Evolutionary conservation across 2,329 filamentous ascomycete genomes (phyloP), one percentile per base, ranked within the genome.

Genomic region (Aspergillus puulaauensis): DNA sequence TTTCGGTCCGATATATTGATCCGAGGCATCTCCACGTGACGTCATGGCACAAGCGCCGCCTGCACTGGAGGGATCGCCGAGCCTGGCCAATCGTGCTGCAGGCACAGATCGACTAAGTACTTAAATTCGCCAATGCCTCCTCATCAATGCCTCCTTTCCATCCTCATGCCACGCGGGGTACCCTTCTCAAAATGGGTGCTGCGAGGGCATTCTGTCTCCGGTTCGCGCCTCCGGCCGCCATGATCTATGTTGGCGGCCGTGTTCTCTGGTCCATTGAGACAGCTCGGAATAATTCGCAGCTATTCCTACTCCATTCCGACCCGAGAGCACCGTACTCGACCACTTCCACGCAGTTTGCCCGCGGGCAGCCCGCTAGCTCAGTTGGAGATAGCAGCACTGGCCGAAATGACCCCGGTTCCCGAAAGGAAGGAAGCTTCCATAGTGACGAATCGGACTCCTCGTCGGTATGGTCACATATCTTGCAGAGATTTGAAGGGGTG

Each of bases 391-490:
- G 24, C 43, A 50, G 57, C 23, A 49, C 52, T 21, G 37, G 35
- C 54, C 15, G 61, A 57, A 49, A 57, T 40, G 7, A 35, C 54
- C 3, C 43, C 21, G 35, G 39, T 41, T 45, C 45, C 9, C 56
- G 9, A n/a, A 45, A 27, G 6, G 53, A 44, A 9, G 53, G 53
- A 15, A 39, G 19, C 40, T 51, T 50, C n/a, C 46, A 51, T 19
- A 46, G 37, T 54, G 62, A 68, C 23, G 68, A 73, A 9, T 66
- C 71, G 44, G 68, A 54, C 40, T 50, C 51, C 27, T 49, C 67
- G 6, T 75, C 75, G 17, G 69, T 79, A 12, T 81, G 79, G 79
- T 66, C 71, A 4, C 71, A 79, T 19, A 81, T 91, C 52, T 82
- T 85, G 14, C 65, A 72, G 3, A 78, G 75, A 58, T 72, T 80